Conservation (phyloP, 148 eudicot species). For the Persicaria maculosa region DNA sequence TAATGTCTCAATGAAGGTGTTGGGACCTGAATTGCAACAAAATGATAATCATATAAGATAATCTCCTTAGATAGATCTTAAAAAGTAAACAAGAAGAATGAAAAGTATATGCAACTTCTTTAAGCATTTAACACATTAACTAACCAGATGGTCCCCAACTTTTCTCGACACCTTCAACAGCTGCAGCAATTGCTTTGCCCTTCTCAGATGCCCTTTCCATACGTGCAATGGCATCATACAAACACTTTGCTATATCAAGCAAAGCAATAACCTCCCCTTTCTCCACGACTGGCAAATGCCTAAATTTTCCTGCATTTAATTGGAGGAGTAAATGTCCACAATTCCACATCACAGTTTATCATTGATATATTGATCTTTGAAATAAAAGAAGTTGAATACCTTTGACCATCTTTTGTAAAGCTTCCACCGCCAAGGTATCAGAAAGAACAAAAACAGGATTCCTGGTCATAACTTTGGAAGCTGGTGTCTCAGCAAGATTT, state of each 20-base stretch:
- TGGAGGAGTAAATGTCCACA: background rate
- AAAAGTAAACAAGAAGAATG: background rate
- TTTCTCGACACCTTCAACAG: slow-evolving; percentile 94
- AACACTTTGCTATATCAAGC: slow-evolving; percentile 89
- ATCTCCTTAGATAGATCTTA: background rate
- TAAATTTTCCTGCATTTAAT: slow-evolving; percentile 64
- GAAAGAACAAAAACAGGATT: slow-evolving; percentile 95
- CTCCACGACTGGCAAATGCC: slow-evolving; percentile 95
- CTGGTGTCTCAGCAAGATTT: slow-evolving; percentile 81
- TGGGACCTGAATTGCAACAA: slow-evolving; percentile 43
- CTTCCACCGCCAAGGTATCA: slow-evolving; percentile 90
- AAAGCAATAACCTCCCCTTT: slow-evolving; percentile 89
- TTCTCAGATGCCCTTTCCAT: slow-evolving; percentile 96
- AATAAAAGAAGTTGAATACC: slow-evolving; percentile 28
- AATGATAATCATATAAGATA: background rate
- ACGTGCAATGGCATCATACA: slow-evolving; percentile 91
- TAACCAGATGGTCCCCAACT: slow-evolving; percentile 66
- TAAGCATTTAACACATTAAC: slow-evolving; percentile 15
- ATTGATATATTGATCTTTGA: background rate
- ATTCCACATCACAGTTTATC: background rate
- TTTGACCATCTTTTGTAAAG: slow-evolving; percentile 93
- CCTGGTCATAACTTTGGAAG: slow-evolving; percentile 90
- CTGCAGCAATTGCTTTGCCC: slow-evolving; percentile 94
- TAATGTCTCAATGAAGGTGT: slow-evolving; percentile 77
- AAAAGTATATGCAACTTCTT: background rate